phyloP scores from a whole-genome alignment of 768 basidiomycete genomes.

The Daedalea quercina region DNA sequence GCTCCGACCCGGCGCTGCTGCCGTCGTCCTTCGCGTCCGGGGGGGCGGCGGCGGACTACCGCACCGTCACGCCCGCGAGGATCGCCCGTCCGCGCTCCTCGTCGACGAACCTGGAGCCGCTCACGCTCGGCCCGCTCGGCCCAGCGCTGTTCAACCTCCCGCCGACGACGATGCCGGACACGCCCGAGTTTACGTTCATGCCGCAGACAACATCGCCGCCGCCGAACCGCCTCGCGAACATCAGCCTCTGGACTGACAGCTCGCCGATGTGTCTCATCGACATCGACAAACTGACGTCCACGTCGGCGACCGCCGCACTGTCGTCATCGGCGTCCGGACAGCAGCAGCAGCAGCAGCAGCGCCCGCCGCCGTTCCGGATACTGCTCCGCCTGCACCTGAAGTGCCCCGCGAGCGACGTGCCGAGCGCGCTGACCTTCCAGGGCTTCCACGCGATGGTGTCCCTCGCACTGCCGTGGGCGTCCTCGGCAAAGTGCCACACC shows the following conservation, averaged over 20 bases:
- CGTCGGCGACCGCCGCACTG: conserved; percentile 15
- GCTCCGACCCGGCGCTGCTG: not conserved
- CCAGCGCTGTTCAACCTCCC: conserved; percentile 20
- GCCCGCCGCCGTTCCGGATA: conserved; percentile 33
- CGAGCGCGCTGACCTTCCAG: conserved; percentile 48
- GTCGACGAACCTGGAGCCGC: conserved; percentile 21
- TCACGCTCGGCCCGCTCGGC: conserved; percentile 20
- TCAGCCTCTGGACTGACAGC: conserved; percentile 60
- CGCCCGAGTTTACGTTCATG: conserved; percentile 10
- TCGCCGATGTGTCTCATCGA: conserved; percentile 59
- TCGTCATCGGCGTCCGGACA: conserved; percentile 27
- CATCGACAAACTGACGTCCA: conserved; percentile 44
- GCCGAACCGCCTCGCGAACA: conserved; percentile 29
- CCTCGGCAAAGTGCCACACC: conserved; percentile 58
- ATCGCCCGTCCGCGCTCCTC: conserved; percentile 8
- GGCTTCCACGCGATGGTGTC: conserved; percentile 57
- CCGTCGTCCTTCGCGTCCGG: conserved; percentile 7
- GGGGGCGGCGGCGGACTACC: conserved; percentile 4
- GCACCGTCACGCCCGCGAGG: conserved; percentile 9
- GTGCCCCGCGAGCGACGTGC: conserved; percentile 48
- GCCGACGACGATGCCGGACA: conserved; percentile 12
- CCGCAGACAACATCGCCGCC: conserved; percentile 27
- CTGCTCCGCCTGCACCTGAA: conserved; percentile 50
- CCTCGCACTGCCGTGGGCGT: conserved; percentile 45
- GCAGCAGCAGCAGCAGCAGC: too few relatives aligned